Evolutionary conservation across 176 grass and related monocot species (phyloP), one percentile per base, ranked within the genome.

Genomic region (Olyra latifolia): DNA sequence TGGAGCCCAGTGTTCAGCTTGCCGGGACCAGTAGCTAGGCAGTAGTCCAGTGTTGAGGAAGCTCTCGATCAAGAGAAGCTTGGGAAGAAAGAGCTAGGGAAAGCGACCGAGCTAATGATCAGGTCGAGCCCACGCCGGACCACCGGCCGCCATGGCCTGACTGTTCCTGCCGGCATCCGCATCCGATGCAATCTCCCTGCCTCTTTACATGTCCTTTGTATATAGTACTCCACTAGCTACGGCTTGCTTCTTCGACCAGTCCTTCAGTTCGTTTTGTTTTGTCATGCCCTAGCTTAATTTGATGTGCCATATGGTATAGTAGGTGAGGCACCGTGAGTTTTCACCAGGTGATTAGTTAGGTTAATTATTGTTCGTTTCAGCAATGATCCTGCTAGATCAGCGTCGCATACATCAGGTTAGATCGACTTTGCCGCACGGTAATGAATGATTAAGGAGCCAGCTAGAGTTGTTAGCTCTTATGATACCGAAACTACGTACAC

Each of bases 121-220:
- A 81, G 87, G 87, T 76, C 64, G 78, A 89, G 77, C 77, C 77
- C 87, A 89, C 82, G 87, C 87, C 82, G 64, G 87, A 85, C 87
- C 82, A 71, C 64, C 71, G 54, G 81, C 82, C 87, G 87, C 82
- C 64, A 76, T 7, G 46, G 45, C 46, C 47, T 85, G 56, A 81
- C 71, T 71, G 55, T 55, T 62, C 25, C 76, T 80, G 69, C 52
- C 80, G 28, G 49, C 42, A 30, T 20, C 56, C 44, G 72, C 66
- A 17, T 72, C 73, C 38, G 12, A 56, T n/a, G 68, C 76, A 19
- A 65, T 65, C 62, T 81, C 70, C 54, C 45, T 64, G 57, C 67
- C 61, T 47, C 59, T 45, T 10, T 1, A n/a, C 19, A 6, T 74
- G 6, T 65, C 29, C 32, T 63, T 35, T 50, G 5, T 7, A 52